Conservation (phyloP, 192 early-diverging fungal genomes). For the Linnemannia hyalina region DNA sequence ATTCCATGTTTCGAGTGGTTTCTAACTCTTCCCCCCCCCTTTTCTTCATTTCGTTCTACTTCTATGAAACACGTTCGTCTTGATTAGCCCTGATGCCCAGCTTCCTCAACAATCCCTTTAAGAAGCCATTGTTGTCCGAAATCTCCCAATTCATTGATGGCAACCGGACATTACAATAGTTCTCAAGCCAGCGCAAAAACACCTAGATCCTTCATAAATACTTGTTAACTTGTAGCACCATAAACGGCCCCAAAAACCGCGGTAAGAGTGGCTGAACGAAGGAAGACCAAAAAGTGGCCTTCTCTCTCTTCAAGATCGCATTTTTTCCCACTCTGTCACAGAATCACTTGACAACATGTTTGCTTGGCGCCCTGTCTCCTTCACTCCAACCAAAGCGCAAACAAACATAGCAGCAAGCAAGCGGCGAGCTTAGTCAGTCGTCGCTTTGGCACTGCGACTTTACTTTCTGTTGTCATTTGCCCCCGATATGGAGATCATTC, state of each 20-base stretch:
- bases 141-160: slow-evolving; percentile 44
- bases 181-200: not conserved
- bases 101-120: slow-evolving; percentile 15
- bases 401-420: no score
- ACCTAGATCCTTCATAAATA: not conserved
- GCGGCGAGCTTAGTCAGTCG: no score
- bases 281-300: no score
- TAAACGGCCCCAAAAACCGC: no score
- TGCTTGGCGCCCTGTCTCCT: no score
- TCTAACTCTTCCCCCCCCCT: not conserved
- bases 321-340: no score
- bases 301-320: no score
- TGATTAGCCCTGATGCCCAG: slow-evolving; percentile 29
- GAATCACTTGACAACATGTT: no score
- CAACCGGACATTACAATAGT: not conserved
- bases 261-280: no score
- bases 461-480: not conserved
- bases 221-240: no score
- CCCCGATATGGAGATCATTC: not conserved
- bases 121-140: slow-evolving; percentile 22
- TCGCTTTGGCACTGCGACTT: not conserved
- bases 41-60: slow-evolving; percentile 2
- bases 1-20: not conserved
- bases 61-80: not conserved
- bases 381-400: no score